phyloP scores from a whole-genome alignment of 441 rosid species.

The Melastoma candidum region DNA sequence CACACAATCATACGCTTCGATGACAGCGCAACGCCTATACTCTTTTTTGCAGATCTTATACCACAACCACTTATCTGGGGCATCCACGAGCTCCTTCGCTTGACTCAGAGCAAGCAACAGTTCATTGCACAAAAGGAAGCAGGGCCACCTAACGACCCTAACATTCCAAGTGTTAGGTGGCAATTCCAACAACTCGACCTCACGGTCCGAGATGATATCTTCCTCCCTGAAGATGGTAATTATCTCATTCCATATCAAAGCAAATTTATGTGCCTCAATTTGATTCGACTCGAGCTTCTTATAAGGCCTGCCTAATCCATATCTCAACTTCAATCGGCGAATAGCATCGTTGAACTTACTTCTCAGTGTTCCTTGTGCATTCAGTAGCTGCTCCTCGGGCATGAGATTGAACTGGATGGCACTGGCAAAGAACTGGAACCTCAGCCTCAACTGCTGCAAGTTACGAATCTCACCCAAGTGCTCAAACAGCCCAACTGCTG shows the following conservation, averaged over 20 bases:
- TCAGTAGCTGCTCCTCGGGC: constrained; percentile 80
- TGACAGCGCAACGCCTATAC: constrained; percentile 77
- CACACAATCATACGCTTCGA: constrained; percentile 76
- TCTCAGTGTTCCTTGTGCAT: constrained; percentile 54
- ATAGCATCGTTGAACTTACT: constrained; percentile 72
- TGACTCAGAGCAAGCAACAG: constrained; percentile 78
- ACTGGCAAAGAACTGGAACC: constrained; percentile 88
- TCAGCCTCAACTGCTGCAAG: constrained; percentile 71
- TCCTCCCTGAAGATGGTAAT: constrained; percentile 74
- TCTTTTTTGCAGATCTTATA: constrained; percentile 76
- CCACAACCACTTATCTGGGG: constrained; percentile 91
- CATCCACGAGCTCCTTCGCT: constrained; percentile 74
- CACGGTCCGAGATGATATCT: constrained; percentile 74
- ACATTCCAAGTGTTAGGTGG: constrained; percentile 76
- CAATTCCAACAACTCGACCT: constrained; percentile 76
- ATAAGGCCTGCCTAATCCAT: constrained; percentile 79
- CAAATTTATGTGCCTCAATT: constrained; percentile 75
- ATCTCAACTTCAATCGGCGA: constrained; percentile 72
- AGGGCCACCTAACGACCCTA: constrained; percentile 82
- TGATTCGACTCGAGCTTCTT: constrained; percentile 85
- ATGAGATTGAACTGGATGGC: constrained; percentile 90
- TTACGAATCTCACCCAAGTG: constrained; percentile 92
- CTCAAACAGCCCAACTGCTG: constrained; percentile 62
- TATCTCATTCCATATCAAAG: constrained; percentile 88
- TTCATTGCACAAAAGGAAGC: constrained; percentile 79